Evolutionary conservation across 495 filamentous ascomycete species (phyloP).

Genomic region (Xylaria telfairii): DNA sequence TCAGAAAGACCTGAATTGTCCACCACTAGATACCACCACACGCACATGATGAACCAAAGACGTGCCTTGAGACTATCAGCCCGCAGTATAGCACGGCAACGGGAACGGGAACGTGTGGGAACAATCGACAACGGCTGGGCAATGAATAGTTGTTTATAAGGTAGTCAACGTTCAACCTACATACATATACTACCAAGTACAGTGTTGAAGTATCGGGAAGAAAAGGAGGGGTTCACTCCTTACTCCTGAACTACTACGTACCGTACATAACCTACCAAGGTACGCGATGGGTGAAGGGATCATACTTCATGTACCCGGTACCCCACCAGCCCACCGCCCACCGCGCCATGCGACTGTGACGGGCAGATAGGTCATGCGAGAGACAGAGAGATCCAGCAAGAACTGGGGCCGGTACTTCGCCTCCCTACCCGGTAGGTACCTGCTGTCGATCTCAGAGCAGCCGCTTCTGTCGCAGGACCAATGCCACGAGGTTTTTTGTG

Average conservation of each 20-base stretch:
- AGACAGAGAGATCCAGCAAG: conserved; percentile 4
- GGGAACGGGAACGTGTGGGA: not conserved
- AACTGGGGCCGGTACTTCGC: not conserved
- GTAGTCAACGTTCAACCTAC: not conserved
- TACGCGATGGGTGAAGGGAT: not conserved
- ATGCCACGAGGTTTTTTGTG: not conserved
- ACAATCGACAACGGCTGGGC: not conserved
- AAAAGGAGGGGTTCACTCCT: not conserved
- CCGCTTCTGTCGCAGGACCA: not conserved
- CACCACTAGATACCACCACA: not conserved
- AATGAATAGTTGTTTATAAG: conserved; percentile 14
- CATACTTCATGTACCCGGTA: conserved; percentile 12
- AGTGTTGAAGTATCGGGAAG: not conserved
- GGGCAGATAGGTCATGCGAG: conserved; percentile 23
- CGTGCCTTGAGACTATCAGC: not conserved
- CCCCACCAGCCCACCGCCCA: conserved; percentile 18
- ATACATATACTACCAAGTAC: not conserved
- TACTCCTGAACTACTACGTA: too few relatives aligned
- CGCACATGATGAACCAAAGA: not conserved
- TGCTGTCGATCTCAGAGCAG: conserved; percentile 16
- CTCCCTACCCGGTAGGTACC: conserved; percentile 6
- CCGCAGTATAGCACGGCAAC: not conserved
- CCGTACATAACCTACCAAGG: too few relatives aligned
- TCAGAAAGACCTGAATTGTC: not conserved
- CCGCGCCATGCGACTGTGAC: conserved; percentile 26